These are phyloP conservation scores for Blastobotrys ciferrii DNA, from an alignment of 1,139 yeast genomes.

Conservation along the genomic window DNA sequence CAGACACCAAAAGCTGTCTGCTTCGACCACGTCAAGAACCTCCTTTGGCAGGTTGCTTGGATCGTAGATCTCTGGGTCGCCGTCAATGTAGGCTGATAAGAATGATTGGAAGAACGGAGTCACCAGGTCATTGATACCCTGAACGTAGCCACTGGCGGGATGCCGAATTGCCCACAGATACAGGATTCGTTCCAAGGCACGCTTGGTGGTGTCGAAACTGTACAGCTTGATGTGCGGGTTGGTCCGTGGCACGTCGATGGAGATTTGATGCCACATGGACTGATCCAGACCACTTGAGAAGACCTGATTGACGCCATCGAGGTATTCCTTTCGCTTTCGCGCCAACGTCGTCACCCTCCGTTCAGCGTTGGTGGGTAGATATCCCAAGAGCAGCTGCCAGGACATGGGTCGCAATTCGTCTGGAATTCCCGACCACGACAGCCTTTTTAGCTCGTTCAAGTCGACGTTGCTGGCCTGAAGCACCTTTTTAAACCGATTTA, in stretches of 20 bases:
- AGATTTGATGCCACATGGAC: slow-evolving; percentile 91
- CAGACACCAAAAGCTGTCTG: slow-evolving; percentile 96
- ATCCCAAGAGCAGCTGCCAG: slow-evolving; percentile 90
- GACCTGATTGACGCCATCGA: slow-evolving; percentile 64
- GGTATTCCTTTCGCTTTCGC: slow-evolving; percentile 82
- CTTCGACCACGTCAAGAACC: slow-evolving; percentile 66
- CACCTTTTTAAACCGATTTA: slow-evolving; percentile 63
- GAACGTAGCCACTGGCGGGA: slow-evolving; percentile 99
- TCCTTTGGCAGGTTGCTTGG: slow-evolving; percentile 59
- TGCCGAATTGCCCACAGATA: slow-evolving; percentile 97
- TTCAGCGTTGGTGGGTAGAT: slow-evolving; percentile 79
- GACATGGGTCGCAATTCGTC: slow-evolving; percentile 72
- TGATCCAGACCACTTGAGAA: slow-evolving; percentile 68
- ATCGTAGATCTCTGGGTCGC: slow-evolving; percentile 53
- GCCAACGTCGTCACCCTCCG: slow-evolving; percentile 68
- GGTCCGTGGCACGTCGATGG: slow-evolving; percentile 92
- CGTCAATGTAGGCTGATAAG: slow-evolving; percentile 60
- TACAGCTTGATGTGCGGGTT: slow-evolving; percentile 81
- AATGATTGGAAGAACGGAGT: slow-evolving; percentile 94
- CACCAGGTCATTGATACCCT: slow-evolving; percentile 91
- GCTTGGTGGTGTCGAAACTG: slow-evolving; percentile 65
- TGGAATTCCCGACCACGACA: slow-evolving; percentile 96
- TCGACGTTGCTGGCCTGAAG: slow-evolving; percentile 64
- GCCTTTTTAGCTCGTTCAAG: slow-evolving; percentile 62
- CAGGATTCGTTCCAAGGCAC: slow-evolving; percentile 71